Conservation (phyloP, 2,329 filamentous ascomycete genomes). For the Grosmannia penicillata region DNA sequence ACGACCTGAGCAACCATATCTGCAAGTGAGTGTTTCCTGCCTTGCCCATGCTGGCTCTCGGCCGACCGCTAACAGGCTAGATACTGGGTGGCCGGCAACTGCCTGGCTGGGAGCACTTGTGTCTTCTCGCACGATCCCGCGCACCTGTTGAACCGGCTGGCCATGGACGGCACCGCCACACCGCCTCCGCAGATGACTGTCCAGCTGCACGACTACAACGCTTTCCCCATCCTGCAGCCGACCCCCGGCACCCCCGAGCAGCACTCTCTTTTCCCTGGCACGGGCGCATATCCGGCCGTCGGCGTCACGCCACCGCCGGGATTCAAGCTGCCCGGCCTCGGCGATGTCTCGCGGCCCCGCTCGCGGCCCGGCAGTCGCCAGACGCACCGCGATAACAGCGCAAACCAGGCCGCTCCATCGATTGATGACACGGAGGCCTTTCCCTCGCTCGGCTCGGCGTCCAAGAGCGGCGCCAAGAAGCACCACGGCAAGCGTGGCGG, state of each 20-base stretch:
- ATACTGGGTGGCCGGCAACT: slow-evolving; percentile 94
- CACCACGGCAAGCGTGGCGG: slow-evolving; percentile 84
- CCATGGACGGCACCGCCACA: slow-evolving; percentile 52
- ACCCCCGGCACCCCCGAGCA: slow-evolving; percentile 45
- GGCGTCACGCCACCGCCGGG: slow-evolving; percentile 54
- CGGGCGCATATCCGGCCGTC: slow-evolving; percentile 36
- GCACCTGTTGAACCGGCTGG: slow-evolving; percentile 68
- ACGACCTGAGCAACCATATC: slow-evolving; percentile 87
- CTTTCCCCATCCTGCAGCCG: slow-evolving; percentile 69
- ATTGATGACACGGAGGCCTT: slow-evolving; percentile 95
- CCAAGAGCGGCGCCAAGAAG: slow-evolving; percentile 65
- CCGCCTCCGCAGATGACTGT: slow-evolving; percentile 50
- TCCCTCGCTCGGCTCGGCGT: slow-evolving; percentile 68
- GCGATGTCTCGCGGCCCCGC: slow-evolving; percentile 52
- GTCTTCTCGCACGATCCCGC: slow-evolving; percentile 95
- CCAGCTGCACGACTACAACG: slow-evolving; percentile 69
- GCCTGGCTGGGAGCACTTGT: slow-evolving; percentile 82
- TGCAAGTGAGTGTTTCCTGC: slow-evolving; percentile 66
- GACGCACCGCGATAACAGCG: slow-evolving; percentile 33
- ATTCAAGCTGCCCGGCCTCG: slow-evolving; percentile 45
- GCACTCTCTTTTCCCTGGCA: slow-evolving; percentile 34
- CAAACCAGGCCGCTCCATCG: slow-evolving; percentile 50
- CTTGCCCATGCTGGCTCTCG: background rate
- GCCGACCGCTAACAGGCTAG: slow-evolving; percentile 24
- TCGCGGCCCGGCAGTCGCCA: slow-evolving; percentile 79